Evolutionary conservation across 805 yeast genomes (phyloP), one percentile per base, ranked within the genome.

Genomic region (Wickerhamiella spandovensis): DNA sequence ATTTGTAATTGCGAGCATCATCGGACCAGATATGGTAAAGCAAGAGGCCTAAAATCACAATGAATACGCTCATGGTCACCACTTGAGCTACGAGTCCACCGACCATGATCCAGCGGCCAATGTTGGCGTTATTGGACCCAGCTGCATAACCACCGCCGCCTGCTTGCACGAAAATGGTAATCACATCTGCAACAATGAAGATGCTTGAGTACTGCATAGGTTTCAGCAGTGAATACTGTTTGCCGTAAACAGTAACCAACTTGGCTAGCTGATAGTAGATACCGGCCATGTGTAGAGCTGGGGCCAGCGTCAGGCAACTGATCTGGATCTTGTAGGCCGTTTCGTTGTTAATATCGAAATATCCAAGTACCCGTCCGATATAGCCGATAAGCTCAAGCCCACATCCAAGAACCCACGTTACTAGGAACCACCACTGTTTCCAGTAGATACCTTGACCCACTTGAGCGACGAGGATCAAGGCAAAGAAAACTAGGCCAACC

Each of bases 271-370:
- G 69, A 56, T 74, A 82, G 66, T 87, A 88, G 2, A 87, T 70
- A 1, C 90, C 95, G 3, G 84, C 95, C 84, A 84, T 82, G 44
- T 84, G 69, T 62, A 87, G 82, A 20, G 85, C 86, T 0, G 95
- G 95, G 0, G 86, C 90, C 46, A 87, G 65, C 0, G 89, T 84
- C 50, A 86, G 67, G 58, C 81, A 72, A 50, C 80, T 74, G 54
- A 82, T 74, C 64, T 87, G 94, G 57, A 80, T 65, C 43, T 82
- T 60, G 60, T 72, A 87, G 25, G 71, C 67, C 48, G 72, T 62
- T 39, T 65, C 55, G 37, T 66, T 59, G n/a, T 54, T 32, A 1
- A 64, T 60, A 22, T 56, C 52, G 55, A 74, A 61, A 43, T 61
- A 55, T 20, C 73, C 70, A 1, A 81, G 71, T 49, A 74, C 55